phyloP scores from a whole-genome alignment of 257 asterid species.

The Hygrophila difformis region DNA sequence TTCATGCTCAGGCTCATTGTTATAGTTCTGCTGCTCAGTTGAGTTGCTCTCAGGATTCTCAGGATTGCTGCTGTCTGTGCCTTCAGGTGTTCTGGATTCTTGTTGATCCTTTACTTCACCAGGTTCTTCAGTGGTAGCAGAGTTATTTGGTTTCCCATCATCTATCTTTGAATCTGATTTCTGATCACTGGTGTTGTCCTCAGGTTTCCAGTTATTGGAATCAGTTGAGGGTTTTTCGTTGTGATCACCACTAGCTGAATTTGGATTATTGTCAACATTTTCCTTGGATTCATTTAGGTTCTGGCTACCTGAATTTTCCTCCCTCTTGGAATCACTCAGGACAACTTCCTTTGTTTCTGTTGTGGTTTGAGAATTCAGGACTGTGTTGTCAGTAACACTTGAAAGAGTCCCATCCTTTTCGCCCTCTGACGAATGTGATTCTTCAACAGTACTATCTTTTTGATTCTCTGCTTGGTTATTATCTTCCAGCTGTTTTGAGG shows the following conservation, averaged over 20 bases:
- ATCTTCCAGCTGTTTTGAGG: conserved; percentile 18
- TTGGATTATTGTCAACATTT: conserved; percentile 2
- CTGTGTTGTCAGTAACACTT: conserved; percentile 16
- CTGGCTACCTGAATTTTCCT: conserved; percentile 20
- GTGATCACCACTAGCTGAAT: conserved; percentile 15
- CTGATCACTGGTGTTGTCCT: conserved; percentile 3
- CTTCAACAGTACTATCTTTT: conserved; percentile 19
- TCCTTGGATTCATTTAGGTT: conserved; percentile 19
- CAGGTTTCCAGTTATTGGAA: no score
- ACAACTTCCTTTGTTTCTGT: conserved; percentile 23
- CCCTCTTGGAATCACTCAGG: conserved; percentile 13
- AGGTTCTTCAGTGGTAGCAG: no score
- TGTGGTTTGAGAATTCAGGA: conserved; percentile 24
- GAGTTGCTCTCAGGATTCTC: no score
- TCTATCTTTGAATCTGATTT: conserved; percentile 5
- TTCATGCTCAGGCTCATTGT: conserved; percentile 14
- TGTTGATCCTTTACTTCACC: conserved; percentile 12
- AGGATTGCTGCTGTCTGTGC: no score
- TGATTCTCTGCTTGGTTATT: conserved; percentile 22
- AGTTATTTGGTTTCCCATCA: conserved; percentile 16
- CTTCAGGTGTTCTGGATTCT: conserved; percentile 20
- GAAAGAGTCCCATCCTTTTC: conserved; percentile 22
- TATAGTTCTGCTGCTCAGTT: neutral
- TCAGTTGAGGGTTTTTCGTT: no score
- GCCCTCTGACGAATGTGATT: conserved; percentile 24